Evolutionary conservation across 345 rosid species (phyloP), one percentile per base, ranked within the genome.

Genomic region (Eucalyptus pumila): DNA sequence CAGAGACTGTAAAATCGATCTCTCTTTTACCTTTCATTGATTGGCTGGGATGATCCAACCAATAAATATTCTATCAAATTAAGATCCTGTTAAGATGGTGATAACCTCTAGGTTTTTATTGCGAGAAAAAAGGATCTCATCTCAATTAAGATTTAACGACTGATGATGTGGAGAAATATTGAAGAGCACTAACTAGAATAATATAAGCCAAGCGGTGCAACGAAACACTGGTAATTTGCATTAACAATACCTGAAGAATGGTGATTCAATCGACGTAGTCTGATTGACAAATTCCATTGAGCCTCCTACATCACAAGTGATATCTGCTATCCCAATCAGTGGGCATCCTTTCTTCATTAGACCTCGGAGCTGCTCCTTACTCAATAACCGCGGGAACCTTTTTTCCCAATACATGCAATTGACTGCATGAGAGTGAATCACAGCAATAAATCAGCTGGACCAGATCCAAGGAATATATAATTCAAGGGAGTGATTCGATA

Each of bases 391-490:
- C 5, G 99, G 99, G 93, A 95, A 97, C 87, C 99, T 93, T 91
- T 92, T 93, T 92, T 97, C 99, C 99, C 99, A 97, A 86, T 97
- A 97, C 96, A 96, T 96, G 94, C 99, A 96, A 92, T 97, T 97
- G 49, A 97, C 99, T 97, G 94, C 88, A 91, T 72, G 14, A 72
- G 23, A 86, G 72, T 30, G 90, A 83, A 87, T 87, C 19, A 45
- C 76, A 88, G 87, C 6, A 0, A 40, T 76, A 40, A 26, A 76
- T 76, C 85, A 76, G 85, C 30, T 76, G 47, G 85, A 76, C 85
- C 85, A 40, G 30, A 21, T 76, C 85, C 24, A 40, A 40, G 85
- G 83, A 37, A 76, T 21, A 76, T 37, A 76, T 40, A 76, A 6
- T 40, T 37, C 85, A 76, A 40, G 85, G 47, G 85, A 76, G 27